These are phyloP conservation scores for Pseudogymnoascus sp. DNA, from an alignment of 2,329 filamentous ascomycete genomes.

Conservation along the genomic window DNA sequence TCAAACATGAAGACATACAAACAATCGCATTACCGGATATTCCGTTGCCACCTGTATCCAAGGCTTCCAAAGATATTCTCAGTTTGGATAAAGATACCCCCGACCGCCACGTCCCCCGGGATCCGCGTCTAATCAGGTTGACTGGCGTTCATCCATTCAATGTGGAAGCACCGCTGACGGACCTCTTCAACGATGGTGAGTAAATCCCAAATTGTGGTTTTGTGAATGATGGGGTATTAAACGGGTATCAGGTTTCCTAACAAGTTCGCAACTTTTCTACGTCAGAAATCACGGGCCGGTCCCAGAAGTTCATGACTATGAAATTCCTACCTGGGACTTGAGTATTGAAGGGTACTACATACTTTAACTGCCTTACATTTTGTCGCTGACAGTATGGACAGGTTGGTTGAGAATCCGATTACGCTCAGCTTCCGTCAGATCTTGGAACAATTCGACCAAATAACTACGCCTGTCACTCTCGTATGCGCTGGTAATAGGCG, in stretches of 20 bases:
- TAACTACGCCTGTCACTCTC: conserved; percentile 78
- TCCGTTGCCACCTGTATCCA: conserved; percentile 60
- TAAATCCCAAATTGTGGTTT: neutral
- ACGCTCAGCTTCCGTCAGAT: conserved; percentile 65
- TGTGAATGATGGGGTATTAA: neutral
- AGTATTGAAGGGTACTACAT: conserved; percentile 64
- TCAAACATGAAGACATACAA: neutral
- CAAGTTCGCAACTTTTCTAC: conserved; percentile 80
- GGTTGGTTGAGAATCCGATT: conserved; percentile 60
- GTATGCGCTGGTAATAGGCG: conserved; percentile 88
- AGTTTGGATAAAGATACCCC: conserved; percentile 75
- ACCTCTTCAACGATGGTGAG: conserved; percentile 52
- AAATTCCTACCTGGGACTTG: conserved; percentile 73
- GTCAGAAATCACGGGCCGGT: conserved; percentile 86
- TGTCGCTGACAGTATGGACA: neutral
- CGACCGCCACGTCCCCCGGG: conserved; percentile 71
- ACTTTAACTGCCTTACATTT: neutral
- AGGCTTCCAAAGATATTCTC: conserved; percentile 51
- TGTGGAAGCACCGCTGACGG: conserved; percentile 72
- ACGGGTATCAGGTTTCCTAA: conserved; percentile 61
- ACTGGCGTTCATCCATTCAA: conserved; percentile 91
- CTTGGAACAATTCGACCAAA: conserved; percentile 65
- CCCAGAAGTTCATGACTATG: conserved; percentile 62
- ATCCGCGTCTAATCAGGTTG: conserved; percentile 72
- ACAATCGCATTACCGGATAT: neutral